Conservation (phyloP, 352 stramenopile genomes). For the Pythium apleroticum region DNA sequence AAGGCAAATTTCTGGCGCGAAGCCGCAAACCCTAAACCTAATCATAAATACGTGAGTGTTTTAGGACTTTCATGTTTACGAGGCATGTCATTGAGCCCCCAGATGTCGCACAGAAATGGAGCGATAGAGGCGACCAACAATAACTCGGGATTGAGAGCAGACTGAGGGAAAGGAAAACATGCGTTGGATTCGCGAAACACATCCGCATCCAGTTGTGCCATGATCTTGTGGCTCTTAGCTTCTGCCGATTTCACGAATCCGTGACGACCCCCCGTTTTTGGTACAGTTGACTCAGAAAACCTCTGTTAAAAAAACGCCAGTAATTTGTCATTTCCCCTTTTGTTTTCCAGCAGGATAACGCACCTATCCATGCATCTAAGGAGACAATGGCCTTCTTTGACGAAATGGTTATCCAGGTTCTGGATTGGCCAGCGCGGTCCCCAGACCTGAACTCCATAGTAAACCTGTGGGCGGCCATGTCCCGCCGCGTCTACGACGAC, state of each 20-base stretch:
- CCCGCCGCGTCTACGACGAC: constrained; percentile 23
- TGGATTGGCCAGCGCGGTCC: constrained; percentile 29
- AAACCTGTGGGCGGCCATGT: constrained; percentile 29
- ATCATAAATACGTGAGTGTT: neutral
- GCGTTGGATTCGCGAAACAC: neutral
- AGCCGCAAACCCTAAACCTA: neutral
- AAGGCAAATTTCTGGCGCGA: neutral
- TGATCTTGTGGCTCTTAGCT: neutral
- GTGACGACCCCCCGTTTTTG: neutral
- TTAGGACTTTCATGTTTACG: constrained; percentile 3
- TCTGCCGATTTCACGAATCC: neutral
- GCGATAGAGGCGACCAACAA: neutral
- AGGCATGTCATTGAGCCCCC: neutral
- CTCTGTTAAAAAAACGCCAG: neutral
- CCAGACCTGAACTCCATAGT: constrained; percentile 34
- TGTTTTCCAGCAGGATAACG: constrained; percentile 35
- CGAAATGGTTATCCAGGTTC: constrained; percentile 15
- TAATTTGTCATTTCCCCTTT: too few relatives aligned
- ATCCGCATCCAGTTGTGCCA: neutral
- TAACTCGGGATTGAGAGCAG: constrained; percentile 2
- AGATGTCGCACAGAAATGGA: constrained; percentile 5
- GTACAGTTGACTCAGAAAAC: constrained; percentile 3
- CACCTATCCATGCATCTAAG: constrained; percentile 22
- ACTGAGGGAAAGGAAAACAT: neutral
- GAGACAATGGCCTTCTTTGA: constrained; percentile 23